A percentile compares a stretch with the other conserved stretches of the same genome.
Conservation (phyloP, 768 basidiomycete species). For the Exidia glandulosa region DNA sequence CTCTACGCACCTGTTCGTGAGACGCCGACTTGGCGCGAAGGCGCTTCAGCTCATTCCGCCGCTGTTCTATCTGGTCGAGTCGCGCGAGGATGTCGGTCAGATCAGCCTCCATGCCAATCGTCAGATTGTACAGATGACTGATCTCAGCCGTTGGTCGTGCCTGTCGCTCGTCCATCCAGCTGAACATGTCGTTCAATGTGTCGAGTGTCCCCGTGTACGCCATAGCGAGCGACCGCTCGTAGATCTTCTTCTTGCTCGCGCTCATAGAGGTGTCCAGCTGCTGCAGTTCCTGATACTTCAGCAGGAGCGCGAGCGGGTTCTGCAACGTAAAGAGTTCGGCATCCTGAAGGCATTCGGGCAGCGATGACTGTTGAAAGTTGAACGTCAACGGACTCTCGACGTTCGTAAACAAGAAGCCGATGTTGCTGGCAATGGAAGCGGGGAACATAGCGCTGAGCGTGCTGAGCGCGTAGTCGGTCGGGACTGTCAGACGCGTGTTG, state of each 20-base stretch:
- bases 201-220: neutral
- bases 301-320: neutral
- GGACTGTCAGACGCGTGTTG: conserved; percentile 11
- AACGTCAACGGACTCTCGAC: conserved; percentile 8
- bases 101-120: neutral
- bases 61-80: neutral
- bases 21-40: neutral
- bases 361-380: conserved; percentile 11
- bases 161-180: neutral
- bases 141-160: neutral
- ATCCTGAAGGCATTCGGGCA: conserved; percentile 9
- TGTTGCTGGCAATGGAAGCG: conserved; percentile 14
- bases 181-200: neutral
- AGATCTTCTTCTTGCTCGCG: neutral
- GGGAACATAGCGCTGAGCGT: conserved; percentile 17
- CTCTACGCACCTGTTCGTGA: neutral
- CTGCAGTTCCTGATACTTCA: neutral
- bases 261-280: neutral
- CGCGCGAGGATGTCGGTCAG: neutral
- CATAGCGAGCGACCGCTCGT: neutral
- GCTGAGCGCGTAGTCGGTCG: conserved; percentile 17
- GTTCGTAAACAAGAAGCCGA: conserved; percentile 17
- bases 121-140: neutral
- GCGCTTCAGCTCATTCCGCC: neutral
- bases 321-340: neutral